Evolutionary conservation across 1,139 yeast genomes (phyloP).

Genomic region (Yamadazyma taylorii): DNA sequence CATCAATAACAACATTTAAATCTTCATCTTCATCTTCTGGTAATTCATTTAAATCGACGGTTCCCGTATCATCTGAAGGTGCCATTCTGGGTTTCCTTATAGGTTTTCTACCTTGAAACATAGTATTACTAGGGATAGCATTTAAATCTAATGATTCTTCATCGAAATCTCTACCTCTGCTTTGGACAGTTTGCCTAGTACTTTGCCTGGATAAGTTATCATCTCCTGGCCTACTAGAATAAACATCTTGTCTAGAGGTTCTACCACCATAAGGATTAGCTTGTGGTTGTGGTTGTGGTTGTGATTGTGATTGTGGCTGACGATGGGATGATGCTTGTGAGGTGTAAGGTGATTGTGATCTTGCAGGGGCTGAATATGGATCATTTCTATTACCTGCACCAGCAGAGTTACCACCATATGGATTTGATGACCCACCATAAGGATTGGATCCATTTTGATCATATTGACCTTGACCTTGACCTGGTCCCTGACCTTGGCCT

Average conservation of each 20-base stretch:
- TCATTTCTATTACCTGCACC: background rate
- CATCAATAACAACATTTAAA: slow-evolving; percentile 47
- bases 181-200: slow-evolving; percentile 1
- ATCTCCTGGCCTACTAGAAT: background rate
- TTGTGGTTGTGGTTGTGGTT: background rate
- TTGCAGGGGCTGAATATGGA: slow-evolving; percentile 1
- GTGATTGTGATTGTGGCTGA: too few relatives aligned
- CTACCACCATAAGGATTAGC: slow-evolving; percentile 1
- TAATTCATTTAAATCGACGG: slow-evolving; percentile 37
- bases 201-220: background rate
- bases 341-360: background rate
- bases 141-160: slow-evolving; percentile 44
- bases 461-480: slow-evolving; percentile 1
- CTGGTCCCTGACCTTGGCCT: slow-evolving; percentile 5
- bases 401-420: slow-evolving; percentile 11
- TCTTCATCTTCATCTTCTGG: slow-evolving; percentile 34
- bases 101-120: slow-evolving; percentile 29
- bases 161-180: slow-evolving; percentile 16
- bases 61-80: slow-evolving; percentile 20
- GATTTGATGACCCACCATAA: slow-evolving; percentile 10
- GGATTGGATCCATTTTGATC: background rate
- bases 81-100: slow-evolving; percentile 21
- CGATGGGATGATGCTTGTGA: background rate
- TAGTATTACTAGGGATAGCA: slow-evolving; percentile 39
- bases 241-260: background rate